Evolutionary conservation across 345 rosid species (phyloP), one percentile per base, ranked within the genome.

Genomic region (Ricinus communis): DNA sequence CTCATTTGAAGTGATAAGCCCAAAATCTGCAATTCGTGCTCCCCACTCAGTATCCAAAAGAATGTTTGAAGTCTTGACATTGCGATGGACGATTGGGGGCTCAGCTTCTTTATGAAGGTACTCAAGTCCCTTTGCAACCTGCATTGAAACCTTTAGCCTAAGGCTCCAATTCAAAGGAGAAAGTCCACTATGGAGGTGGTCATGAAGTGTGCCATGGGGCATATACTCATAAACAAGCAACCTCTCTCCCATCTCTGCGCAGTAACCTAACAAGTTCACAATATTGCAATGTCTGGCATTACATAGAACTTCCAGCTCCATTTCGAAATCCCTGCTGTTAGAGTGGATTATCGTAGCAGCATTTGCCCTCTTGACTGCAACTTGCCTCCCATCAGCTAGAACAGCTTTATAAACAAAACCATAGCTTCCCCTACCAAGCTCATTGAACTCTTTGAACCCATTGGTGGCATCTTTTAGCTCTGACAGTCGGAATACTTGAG

Each of bases 381-480:
- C 98, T 74, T 88, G 95, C 51, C 83, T 82, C 27, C 98, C 98
- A 46, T 94, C 97, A 0, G 91, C 58, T 27, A 94, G 74, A 57
- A 88, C 80, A 21, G 96, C 97, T 74, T 85, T 91, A 77, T 91
- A 94, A 68, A 91, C 98, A 36, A 94, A 94, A 58, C 98, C 95
- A 41, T 86, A 91, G 80, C 91, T 91, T 77, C 97, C 97, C 72
- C 95, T 79, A 1, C 97, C 97, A 49, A 94, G 86, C 83, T 87
- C 96, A 33, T 88, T 94, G 80, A 94, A 94, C 80, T 94, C 96
- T 76, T 90, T 94, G 82, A 94, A 94, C 14, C 97, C 97, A 64
- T 91, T 90, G 5, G 98, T 91, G 8, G 92, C 96, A 52, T 94
- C 98, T 82, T 90, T 94, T 7, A 94, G 80, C 82, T 94, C 97